These are phyloP conservation scores for Pseudognaphalium luteoalbum DNA, from an alignment of 129 eudicot genomes.

Conservation along the genomic window DNA sequence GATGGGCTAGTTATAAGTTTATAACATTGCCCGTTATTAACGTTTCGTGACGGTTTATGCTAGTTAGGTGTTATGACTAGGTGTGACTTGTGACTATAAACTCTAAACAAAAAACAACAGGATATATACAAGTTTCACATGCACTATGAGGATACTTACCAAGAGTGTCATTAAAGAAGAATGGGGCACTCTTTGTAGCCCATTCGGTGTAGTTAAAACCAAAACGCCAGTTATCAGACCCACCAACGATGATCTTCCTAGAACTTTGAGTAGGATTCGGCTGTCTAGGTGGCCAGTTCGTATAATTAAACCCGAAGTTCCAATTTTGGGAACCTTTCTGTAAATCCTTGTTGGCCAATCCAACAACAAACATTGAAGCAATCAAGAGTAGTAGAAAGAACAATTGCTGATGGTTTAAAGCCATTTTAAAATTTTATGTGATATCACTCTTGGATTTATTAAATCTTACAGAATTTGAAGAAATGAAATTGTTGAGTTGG, in stretches of 20 bases:
- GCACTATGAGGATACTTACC: constrained; percentile 34
- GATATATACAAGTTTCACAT: no score
- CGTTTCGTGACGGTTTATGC: no score
- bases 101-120: neutral
- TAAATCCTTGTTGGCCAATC: constrained; percentile 26
- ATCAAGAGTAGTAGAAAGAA: neutral
- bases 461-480: neutral
- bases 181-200: constrained; percentile 59
- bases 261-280: constrained; percentile 33
- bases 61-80: neutral
- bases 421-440: constrained; percentile 5
- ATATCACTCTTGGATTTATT: neutral
- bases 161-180: constrained; percentile 54
- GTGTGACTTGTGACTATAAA: neutral
- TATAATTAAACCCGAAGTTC: constrained; percentile 24
- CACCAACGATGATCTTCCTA: constrained; percentile 54
- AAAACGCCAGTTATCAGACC: constrained; percentile 61
- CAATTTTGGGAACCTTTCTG: constrained; percentile 23
- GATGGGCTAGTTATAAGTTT: no score
- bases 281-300: constrained; percentile 34
- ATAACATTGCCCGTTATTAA: no score
- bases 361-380: constrained; percentile 8
- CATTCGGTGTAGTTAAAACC: constrained; percentile 69
- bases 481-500: constrained; percentile 12
- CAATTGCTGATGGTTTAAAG: neutral